Base-by-base conservation (phyloP, 768 basidiomycete species). In the Gymnopilus dilepis region DNA sequence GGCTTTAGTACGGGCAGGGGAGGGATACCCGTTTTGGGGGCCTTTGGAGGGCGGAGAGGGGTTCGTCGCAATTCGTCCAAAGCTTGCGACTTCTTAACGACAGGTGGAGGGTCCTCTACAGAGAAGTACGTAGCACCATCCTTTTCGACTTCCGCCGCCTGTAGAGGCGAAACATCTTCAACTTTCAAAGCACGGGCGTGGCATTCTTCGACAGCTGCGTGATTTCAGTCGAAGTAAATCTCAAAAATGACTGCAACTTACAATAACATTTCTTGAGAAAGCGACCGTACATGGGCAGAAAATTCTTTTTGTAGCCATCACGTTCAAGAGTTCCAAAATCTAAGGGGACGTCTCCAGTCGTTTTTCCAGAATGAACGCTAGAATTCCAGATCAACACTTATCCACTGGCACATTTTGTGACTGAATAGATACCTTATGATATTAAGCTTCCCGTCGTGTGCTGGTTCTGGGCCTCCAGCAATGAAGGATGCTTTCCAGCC, bases 381-480 rank as follows among this genome's bases (percentile, higher is more conserved):
- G 2, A 30, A 22, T 8, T 13, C 21, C n/a, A n/a, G n/a, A 15
- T 40, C 9, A 24, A 19, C 12, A 17, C 19, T 21, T 19, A 26
- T 11, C 4, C 37, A 7, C n/a, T n/a, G n/a, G n/a, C n/a, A n/a
- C n/a, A n/a, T n/a, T 12, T 13, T 38, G 17, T 21, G n/a, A 26
- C 1, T 1, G 30, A 6, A n/a, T 2, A 26, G 12, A 26, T 37
- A 63, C 62, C 62, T 63, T 24, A 63, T 59, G 1, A 59, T 37
- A 26, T 55, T 59, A 1, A 63, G 42, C 22, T 15, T 34, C 1
- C 62, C 62, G 2, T 30, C 56, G 17, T 63, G 51, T 19, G 62
- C 57, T 9, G 62, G 62, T n/a, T 63, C 62, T 28, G 59, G 59
- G 4, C 61, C 61, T 9, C 61, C 61, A 12, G 52, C 61, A 17